Percentiles rank a stretch among this genome's conserved stretches.
These are phyloP conservation scores for Aspergillus funiculosus DNA, from an alignment of 495 filamentous ascomycete genomes.

Conservation along the genomic window DNA sequence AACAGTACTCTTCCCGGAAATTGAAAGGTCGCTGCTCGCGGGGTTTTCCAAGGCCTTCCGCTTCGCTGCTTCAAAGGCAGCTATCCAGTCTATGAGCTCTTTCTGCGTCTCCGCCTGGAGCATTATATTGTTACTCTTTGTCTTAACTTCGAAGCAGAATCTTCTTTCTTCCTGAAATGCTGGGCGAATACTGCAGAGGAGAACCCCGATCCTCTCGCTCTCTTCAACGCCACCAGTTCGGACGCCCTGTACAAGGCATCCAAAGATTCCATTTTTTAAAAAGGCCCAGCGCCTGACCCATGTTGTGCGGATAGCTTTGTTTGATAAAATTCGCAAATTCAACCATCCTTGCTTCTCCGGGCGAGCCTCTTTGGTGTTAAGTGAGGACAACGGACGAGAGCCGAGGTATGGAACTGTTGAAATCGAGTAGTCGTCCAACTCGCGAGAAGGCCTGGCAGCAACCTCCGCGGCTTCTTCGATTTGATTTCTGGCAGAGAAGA, in stretches of 20 bases:
- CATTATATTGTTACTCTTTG: conserved; percentile 83
- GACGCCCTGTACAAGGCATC: conserved; percentile 82
- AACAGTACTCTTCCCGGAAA: conserved; percentile 48
- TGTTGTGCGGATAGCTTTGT: conserved; percentile 78
- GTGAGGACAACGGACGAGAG: conserved; percentile 58
- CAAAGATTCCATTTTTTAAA: conserved; percentile 90
- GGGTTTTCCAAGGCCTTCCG: conserved; percentile 79
- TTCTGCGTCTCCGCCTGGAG: conserved; percentile 89
- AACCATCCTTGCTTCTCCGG: conserved; percentile 94
- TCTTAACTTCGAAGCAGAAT: conserved; percentile 98
- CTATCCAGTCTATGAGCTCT: conserved; percentile 87
- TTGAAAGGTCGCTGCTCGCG: conserved; percentile 55
- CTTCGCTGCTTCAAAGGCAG: conserved; percentile 88
- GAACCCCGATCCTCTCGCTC: conserved; percentile 90
- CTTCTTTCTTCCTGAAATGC: conserved; percentile 88
- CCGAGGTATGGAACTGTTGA: conserved; percentile 82
- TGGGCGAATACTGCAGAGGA: conserved; percentile 86
- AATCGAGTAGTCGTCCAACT: conserved; percentile 86
- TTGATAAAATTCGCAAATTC: conserved; percentile 71
- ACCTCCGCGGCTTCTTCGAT: conserved; percentile 73
- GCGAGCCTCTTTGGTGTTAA: conserved; percentile 34
- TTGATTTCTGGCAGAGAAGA: conserved; percentile 70
- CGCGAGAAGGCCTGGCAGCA: conserved; percentile 72
- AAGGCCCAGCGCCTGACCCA: conserved; percentile 96
- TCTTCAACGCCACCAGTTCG: conserved; percentile 86